Base-by-base conservation (phyloP, 2,329 filamentous ascomycete genomes). In the Albophoma yamanashiensis region DNA sequence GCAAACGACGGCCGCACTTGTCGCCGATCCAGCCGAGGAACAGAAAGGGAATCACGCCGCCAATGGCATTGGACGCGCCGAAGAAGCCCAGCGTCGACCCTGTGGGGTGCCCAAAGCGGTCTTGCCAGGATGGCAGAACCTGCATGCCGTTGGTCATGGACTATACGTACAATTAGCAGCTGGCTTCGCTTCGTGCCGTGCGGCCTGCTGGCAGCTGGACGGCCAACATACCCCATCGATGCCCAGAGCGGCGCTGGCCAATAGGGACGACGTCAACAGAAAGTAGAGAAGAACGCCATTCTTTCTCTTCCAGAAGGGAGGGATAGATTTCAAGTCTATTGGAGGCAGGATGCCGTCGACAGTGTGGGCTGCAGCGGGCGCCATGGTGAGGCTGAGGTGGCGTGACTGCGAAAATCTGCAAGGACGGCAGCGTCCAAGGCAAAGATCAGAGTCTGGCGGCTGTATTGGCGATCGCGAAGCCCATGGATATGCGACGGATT, bases 261-360 rank as follows among this genome's bases (percentile, higher is more conserved):
- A 64, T 1, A 76, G 67, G 5, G 75, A 77, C 0, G 75, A 77
- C 0, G 75, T 77, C 20, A 77, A 69, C 4, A 77, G 64, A 43
- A 77, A 76, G 63, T 77, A 77, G 4, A 77, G 66, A 20, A 76
- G 64, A 3, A 76, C 67, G 1, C 75, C 75, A 69, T 78, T 78
- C 55, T 74, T 76, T 15, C 73, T 63, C 14, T 67, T 67, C 68
- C 70, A 75, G 58, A 75, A 75, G 0, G 71, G 72, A 0, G 71
- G 67, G 6, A 72, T 64, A 0, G 67, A 55, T 3, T 64, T 61
- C 39, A 74, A 61, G 59, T 75, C 71, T 22, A 74, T 69, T 2
- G 69, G 66, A 20, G 71, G 65, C 40, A 64, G 53, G 27, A 74
- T 69, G 40, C 66, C 68, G 34, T 74, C 69, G 3, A 65, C 65